Evolutionary conservation across 768 basidiomycete genomes (phyloP).

Genomic region (Tubosaeta brunneosetosa): DNA sequence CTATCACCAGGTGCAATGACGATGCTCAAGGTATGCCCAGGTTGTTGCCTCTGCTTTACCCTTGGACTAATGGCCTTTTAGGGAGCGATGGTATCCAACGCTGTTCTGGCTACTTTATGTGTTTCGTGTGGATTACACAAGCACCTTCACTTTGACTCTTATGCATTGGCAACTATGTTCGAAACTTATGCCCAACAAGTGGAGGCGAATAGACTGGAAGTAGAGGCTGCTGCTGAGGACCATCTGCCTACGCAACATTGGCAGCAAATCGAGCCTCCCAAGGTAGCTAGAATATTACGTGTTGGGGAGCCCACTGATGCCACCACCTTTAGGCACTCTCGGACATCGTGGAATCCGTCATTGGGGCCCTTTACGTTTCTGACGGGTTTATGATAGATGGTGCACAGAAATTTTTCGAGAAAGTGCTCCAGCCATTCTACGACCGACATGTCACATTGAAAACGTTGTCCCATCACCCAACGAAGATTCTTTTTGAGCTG

Average conservation of each 20-base stretch:
- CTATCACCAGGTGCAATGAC: conserved; percentile 76
- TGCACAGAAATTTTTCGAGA: conserved; percentile 60
- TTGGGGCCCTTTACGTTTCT: conserved; percentile 76
- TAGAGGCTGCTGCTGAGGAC: conserved; percentile 44
- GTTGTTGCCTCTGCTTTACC: background rate
- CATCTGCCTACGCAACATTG: conserved; percentile 67
- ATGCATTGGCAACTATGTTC: conserved; percentile 47
- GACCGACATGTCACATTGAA: conserved; percentile 69
- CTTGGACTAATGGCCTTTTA: conserved; percentile 25
- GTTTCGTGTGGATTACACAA: conserved; percentile 63
- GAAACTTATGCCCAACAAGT: conserved; percentile 49
- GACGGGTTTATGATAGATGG: conserved; percentile 64
- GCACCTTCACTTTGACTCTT: conserved; percentile 55
- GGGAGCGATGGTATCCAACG: conserved; percentile 86
- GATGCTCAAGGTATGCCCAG: conserved; percentile 57
- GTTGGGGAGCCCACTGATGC: conserved; percentile 4
- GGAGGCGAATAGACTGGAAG: conserved; percentile 45
- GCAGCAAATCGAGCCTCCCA: conserved; percentile 72
- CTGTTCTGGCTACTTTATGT: conserved; percentile 69
- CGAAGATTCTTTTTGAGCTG: conserved; percentile 67
- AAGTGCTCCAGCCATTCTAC: conserved; percentile 71
- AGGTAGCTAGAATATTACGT: conserved; percentile 40
- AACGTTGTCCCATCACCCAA: conserved; percentile 73
- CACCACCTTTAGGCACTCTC: conserved; percentile 55
- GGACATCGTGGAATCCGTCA: conserved; percentile 74